Evolutionary conservation across 768 basidiomycete species (phyloP), one percentile per base, ranked within the genome.

Genomic region (Cantharellus cinnabarinus): DNA sequence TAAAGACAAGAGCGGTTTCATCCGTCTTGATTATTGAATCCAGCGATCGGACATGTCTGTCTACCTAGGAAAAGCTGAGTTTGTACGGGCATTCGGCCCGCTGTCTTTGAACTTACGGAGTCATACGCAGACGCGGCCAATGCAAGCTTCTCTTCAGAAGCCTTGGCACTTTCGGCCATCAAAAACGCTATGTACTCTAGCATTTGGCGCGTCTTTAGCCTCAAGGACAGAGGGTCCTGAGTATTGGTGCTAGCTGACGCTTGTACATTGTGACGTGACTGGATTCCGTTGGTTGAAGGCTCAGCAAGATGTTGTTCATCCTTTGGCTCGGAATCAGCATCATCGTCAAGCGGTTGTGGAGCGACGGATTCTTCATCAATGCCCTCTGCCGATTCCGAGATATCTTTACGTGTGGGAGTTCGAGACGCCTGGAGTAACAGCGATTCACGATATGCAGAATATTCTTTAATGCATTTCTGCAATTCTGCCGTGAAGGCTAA

Each of bases 71-170:
- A 3, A 3, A 52, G 15, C 4, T 1, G 3, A 5, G 61, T 60
- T 34, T 20, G 59, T 39, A 63, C 5, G 57, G 56, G 15, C 15
- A 40, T 29, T 41, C 66, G 20, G 20, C 20, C 20, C 20, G 20
- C 20, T 29, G 20, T 29, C 20, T 29, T 29, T 29, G 20, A 29
- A 29, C 79, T 61, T 66, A 87, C 87, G 41, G 80, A 79, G 64
- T 85, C 82, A 63, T 79, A 78, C 35, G 79, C 78, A 5, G 83
- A 76, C 63, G 79, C 77, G 2, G 85, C 82, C 15, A 89, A 73
- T 63, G 80, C 85, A 39, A 83, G 76, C 66, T 89, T 89, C 68
- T 90, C 87, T 62, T 86, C 82, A 5, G 80, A 78, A 2, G 79
- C 75, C 3, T 79, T 76, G 5, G 82, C 68, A 0, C 79, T 67